Conservation (phyloP, 2,329 filamentous ascomycete species). For the Penicillium polonicum region DNA sequence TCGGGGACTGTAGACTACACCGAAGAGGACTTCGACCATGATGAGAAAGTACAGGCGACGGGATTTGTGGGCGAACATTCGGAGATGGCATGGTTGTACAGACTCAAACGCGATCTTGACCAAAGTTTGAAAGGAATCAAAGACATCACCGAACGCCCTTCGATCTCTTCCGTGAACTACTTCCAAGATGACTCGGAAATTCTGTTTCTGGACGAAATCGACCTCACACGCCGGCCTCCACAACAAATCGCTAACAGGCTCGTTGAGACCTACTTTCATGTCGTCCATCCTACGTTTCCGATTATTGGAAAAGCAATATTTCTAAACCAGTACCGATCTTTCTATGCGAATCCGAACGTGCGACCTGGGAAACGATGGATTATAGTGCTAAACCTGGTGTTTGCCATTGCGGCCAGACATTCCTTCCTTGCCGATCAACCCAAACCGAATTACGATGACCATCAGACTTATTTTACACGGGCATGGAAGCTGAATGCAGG, state of each 20-base stretch:
- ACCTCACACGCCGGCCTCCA: slow-evolving; percentile 38
- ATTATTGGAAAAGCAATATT: slow-evolving; percentile 44
- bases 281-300: slow-evolving; percentile 44
- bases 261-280: slow-evolving; percentile 41
- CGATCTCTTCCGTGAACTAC: slow-evolving; percentile 37
- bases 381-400: slow-evolving; percentile 46
- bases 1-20: slow-evolving; percentile 41
- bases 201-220: slow-evolving; percentile 34
- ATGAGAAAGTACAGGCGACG: slow-evolving; percentile 38
- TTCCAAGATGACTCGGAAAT: slow-evolving; percentile 43
- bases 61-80: slow-evolving; percentile 49
- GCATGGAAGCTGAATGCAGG: slow-evolving; percentile 43
- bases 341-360: slow-evolving; percentile 32
- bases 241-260: slow-evolving; percentile 41
- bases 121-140: slow-evolving; percentile 18
- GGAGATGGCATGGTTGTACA: slow-evolving; percentile 46
- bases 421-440: slow-evolving; percentile 31
- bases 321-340: slow-evolving; percentile 39
- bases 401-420: slow-evolving; percentile 44
- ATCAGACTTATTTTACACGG: slow-evolving; percentile 44
- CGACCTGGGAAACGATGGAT: slow-evolving; percentile 43
- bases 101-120: slow-evolving; percentile 40
- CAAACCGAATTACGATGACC: slow-evolving; percentile 33
- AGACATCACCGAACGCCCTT: slow-evolving; percentile 25
- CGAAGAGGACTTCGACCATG: slow-evolving; percentile 46